These are phyloP conservation scores for Withania somnifera DNA, from an alignment of 305 asterid genomes.

Conservation along the genomic window DNA sequence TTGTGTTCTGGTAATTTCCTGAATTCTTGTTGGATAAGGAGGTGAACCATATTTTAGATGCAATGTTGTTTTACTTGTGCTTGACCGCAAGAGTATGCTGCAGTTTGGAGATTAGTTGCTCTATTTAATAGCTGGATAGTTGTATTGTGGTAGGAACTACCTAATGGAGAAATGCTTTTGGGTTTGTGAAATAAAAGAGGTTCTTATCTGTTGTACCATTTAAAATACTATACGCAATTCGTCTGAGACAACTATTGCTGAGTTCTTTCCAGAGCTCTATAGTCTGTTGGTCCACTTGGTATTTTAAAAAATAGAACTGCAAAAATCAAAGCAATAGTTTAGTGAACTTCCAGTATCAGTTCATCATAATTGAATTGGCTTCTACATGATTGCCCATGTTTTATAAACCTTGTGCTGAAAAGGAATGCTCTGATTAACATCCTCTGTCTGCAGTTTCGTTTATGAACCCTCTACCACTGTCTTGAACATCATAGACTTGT, in stretches of 20 bases:
- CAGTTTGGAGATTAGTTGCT: background rate
- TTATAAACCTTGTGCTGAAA: background rate
- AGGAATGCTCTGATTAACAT: conserved; percentile 2
- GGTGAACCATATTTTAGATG: background rate
- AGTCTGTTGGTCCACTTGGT: background rate
- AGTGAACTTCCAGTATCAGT: background rate
- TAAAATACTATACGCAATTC: background rate
- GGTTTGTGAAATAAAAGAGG: background rate
- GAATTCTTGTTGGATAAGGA: background rate
- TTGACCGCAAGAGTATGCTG: background rate
- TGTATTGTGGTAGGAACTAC: background rate
- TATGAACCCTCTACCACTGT: conserved; percentile 88
- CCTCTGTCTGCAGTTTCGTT: conserved; percentile 46
- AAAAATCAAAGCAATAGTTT: background rate
- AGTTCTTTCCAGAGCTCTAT: background rate
- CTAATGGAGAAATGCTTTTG: background rate
- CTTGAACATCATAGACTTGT: conserved; percentile 34
- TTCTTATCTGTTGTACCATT: background rate
- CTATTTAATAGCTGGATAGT: background rate
- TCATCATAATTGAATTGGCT: background rate
- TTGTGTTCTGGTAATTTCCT: background rate
- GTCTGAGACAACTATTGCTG: background rate
- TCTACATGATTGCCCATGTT: background rate
- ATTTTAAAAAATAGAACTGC: background rate
- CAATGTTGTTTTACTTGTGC: background rate